These are phyloP conservation scores for Cinchona pubescens DNA, from an alignment of 257 asterid species.

Conservation along the genomic window DNA sequence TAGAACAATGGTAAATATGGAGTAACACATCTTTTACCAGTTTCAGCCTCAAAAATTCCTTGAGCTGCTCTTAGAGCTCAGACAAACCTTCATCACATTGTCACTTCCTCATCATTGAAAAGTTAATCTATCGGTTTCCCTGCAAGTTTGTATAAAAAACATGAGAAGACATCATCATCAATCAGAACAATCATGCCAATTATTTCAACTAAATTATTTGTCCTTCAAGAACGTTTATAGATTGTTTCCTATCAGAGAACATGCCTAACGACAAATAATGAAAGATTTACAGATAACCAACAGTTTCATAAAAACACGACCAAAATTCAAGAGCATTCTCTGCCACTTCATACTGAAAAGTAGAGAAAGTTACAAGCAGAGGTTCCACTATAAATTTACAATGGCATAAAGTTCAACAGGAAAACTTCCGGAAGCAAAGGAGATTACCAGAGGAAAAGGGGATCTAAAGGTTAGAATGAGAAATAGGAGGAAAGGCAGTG, in stretches of 20 bases:
- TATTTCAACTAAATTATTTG: not conserved
- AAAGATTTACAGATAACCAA: not conserved
- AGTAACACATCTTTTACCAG: not conserved
- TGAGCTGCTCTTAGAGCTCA: not conserved
- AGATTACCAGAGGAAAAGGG: not conserved
- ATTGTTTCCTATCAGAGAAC: not conserved
- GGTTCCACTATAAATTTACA: not conserved
- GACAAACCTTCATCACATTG: not conserved
- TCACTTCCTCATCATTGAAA: not conserved
- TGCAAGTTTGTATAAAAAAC: not conserved
- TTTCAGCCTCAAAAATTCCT: not conserved
- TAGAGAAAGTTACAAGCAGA: not conserved
- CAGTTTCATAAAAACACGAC: not conserved
- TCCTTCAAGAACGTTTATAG: not conserved
- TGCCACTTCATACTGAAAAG: not conserved
- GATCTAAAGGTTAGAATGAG: not conserved
- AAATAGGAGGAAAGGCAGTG: not conserved
- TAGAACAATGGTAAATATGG: not conserved
- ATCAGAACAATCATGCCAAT: not conserved
- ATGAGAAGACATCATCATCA: not conserved
- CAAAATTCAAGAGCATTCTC: not conserved
- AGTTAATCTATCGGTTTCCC: conserved; percentile 16
- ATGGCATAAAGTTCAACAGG: not conserved
- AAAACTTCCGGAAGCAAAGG: not conserved
- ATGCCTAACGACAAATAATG: not conserved